Evolutionary conservation across 495 filamentous ascomycete genomes (phyloP).

Genomic region (Aspergillus saccharolyticus): DNA sequence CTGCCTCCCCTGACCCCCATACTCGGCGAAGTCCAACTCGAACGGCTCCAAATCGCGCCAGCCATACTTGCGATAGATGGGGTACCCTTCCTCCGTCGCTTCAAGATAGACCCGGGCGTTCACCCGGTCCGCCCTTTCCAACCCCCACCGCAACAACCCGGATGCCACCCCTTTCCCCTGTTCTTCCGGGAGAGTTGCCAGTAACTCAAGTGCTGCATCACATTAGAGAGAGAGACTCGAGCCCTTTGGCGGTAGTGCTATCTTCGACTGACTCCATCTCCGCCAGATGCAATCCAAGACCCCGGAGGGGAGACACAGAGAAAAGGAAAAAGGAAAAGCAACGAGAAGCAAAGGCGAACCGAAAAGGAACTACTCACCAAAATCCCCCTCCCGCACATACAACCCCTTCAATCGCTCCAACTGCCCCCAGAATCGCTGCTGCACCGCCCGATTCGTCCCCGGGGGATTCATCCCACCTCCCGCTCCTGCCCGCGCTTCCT

Average conservation of each 20-base stretch:
- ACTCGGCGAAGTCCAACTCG: constrained; percentile 25
- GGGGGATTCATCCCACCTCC: no score
- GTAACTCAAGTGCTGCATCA: constrained; percentile 35
- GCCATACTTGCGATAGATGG: constrained; percentile 51
- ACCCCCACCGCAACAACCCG: constrained; percentile 45
- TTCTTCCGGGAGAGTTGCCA: constrained; percentile 41
- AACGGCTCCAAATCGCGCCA: constrained; percentile 42
- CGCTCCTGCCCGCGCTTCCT: no score
- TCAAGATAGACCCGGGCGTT: constrained; percentile 48
- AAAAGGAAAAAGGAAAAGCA: constrained; percentile 4
- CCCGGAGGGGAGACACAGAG: no score
- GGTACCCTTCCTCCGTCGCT: constrained; percentile 45
- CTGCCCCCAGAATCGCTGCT: constrained; percentile 9
- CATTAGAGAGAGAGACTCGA: no score
- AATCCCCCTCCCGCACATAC: constrained; percentile 13
- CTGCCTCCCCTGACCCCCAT: constrained; percentile 13
- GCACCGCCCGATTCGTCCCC: constrained; percentile 7
- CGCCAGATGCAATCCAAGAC: no score
- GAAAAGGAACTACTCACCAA: constrained; percentile 11
- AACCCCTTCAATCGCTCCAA: constrained; percentile 11
- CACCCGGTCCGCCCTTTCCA: constrained; percentile 44
- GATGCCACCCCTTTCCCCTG: constrained; percentile 49
- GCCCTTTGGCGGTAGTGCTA: no score
- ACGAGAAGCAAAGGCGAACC: background rate
- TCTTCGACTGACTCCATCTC: no score